Base-by-base conservation (phyloP, 2,329 filamentous ascomycete species). In the Ascochyta pisi region DNA sequence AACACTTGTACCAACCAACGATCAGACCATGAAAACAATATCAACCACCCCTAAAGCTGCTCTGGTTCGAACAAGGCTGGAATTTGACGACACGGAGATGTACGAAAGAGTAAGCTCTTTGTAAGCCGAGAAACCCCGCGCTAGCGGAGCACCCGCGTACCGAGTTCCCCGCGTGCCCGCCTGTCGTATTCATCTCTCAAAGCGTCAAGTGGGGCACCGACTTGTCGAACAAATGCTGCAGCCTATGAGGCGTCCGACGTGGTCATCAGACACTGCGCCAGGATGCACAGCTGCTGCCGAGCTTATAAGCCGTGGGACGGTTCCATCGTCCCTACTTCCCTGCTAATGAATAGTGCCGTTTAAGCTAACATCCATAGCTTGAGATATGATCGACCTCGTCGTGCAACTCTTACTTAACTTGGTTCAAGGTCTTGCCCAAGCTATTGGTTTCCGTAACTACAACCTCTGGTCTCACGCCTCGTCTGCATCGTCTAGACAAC, bases 231-330 rank as follows among this genome's bases (percentile, higher is more conserved):
- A 16, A 19, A 27, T 16, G 27, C 40, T 55, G 52, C 34, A 50
- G 52, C 53, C 53, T 55, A 38, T 55, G 12, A 47, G 51, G 50
- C 44, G 51, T 29, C 22, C 19, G 19, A n/a, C 29, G 22, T 45
- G 46, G 40, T 39, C 40, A 45, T n/a, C 27, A 38, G 52, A 24
- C 27, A 35, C 34, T 13, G n/a, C 15, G 50, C 31, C 26, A 24
- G 22, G 15, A 27, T 31, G 41, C 10, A 49, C 33, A 39, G 39
- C 26, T 34, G 45, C 39, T 33, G 50, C 44, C 8, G 33, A 35
- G 24, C 39, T 29, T 15, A 29, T 41, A 50, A 49, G 26, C 23
- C 26, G 53, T 42, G 53, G 47, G 38, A 42, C 42, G 22, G 16
- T 46, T 38, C 47, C 47, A n/a, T 29, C 6, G 19, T 23, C n/a